These are phyloP conservation scores for Euphorbia pulcherrima DNA, from an alignment of 345 rosid genomes.

Conservation along the genomic window DNA sequence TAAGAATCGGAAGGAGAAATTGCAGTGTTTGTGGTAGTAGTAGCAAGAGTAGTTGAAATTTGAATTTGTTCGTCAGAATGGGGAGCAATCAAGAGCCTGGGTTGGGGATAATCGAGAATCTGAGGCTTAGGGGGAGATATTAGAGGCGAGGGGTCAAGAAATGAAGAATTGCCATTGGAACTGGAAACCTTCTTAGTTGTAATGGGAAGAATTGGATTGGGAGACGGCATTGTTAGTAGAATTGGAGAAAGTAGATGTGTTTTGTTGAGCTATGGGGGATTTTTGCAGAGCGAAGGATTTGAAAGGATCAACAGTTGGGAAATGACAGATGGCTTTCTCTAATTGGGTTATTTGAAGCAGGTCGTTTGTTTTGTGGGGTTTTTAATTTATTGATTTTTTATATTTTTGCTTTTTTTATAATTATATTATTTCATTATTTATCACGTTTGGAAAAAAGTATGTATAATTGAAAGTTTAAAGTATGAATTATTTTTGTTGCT, in stretches of 20 bases:
- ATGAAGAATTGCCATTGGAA: neutral
- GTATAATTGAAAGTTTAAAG: no score
- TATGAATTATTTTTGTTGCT: no score
- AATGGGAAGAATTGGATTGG: constrained; percentile 12
- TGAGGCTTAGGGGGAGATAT: neutral
- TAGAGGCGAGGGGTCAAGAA: neutral
- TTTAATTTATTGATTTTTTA: no score
- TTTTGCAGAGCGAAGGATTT: neutral
- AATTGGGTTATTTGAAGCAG: neutral
- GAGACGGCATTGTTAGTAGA: constrained; percentile 13
- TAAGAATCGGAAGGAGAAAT: constrained; percentile 12
- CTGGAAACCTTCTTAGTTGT: constrained; percentile 1
- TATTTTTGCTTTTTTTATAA: no score
- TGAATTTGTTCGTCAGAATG: constrained; percentile 39
- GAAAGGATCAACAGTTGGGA: neutral
- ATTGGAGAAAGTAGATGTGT: neutral
- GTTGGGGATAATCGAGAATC: constrained; percentile 33
- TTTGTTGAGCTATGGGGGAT: neutral
- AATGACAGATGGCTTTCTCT: neutral
- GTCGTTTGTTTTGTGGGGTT: neutral
- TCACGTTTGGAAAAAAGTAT: no score
- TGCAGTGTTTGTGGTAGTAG: constrained; percentile 1
- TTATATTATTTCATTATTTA: no score
- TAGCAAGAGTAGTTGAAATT: constrained; percentile 28
- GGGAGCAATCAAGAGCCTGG: constrained; percentile 49